Base-by-base conservation (phyloP, 2,329 filamentous ascomycete species). In the Trichoderma sp. region DNA sequence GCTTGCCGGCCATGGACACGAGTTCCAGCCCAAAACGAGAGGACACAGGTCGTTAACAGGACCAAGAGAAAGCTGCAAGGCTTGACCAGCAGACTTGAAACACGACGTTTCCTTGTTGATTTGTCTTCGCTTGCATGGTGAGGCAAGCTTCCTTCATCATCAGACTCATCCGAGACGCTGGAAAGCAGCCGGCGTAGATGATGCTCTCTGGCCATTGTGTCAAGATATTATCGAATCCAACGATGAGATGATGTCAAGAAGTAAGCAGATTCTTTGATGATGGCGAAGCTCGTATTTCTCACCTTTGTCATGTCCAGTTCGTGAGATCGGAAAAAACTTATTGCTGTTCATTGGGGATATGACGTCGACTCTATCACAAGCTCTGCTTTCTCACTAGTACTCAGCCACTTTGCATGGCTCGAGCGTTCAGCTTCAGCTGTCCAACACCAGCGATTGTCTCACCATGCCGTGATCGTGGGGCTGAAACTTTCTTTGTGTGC, bases 1-100 rank as follows among this genome's bases (percentile, higher is more conserved):
- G 60, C 15, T 28, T 47, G 51, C 10, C 48, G 43, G 7, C 30
- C 24, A 7, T 54, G 14, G 10, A 61, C n/a, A 15, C 34, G 43
- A 26, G 58, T 60, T 17, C 67, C 67, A 14, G 62, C 64, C 52
- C 57, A 69, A 19, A 64, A 66, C 0, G 68, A 66, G 1, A 64
- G 24, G 1, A 59, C 15, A 43, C 45, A 56, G 14, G 63, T 51
- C 28, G 39, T 39, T 7, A 65, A n/a, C 5, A 67, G 15, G 9
- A 61, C 15, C 12, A 64, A 21, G 4, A 65, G 2, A 2, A 62
- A 3, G 28, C 26, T 17, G 10, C 45, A 24, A 14, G 26, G 44
- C 24, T 48, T 58, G 5, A 24, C 5, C 26, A 64, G 6, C 4
- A n/a, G 15, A 15, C 48, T 63, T 12, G 44, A n/a, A 19, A n/a